Evolutionary conservation across 2,329 filamentous ascomycete genomes (phyloP).

Genomic region (Colletotrichum gloeosporioides): DNA sequence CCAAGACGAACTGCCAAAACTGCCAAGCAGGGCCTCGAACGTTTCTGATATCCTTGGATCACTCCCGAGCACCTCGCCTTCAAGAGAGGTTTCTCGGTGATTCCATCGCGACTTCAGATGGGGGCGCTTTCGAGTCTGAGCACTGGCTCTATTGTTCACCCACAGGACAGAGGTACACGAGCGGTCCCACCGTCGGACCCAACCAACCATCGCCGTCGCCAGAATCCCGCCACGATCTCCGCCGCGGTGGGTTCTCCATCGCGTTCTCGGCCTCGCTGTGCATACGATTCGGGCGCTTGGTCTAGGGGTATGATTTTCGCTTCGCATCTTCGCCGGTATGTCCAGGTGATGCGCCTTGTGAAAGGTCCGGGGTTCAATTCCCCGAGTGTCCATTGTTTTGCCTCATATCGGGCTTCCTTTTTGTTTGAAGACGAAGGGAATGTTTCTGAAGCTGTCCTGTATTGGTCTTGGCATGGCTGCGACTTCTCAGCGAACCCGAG

Average conservation of each 20-base stretch:
- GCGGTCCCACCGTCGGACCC: neutral
- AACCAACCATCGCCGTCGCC: neutral
- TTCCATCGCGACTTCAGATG: neutral
- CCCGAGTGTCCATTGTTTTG: neutral
- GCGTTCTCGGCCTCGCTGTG: neutral
- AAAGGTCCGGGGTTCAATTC: slow-evolving; percentile 6
- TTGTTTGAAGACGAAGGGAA: neutral
- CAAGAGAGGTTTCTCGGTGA: neutral
- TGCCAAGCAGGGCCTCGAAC: neutral
- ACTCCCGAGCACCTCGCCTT: neutral
- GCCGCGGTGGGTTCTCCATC: neutral
- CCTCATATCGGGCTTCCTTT: neutral
- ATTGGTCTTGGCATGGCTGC: neutral
- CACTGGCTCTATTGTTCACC: neutral
- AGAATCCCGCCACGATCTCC: neutral
- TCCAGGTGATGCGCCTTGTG: neutral
- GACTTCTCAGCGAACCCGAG: neutral
- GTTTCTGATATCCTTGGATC: neutral
- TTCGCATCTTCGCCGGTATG: neutral
- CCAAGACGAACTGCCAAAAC: neutral
- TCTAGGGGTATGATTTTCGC: slow-evolving; percentile 4
- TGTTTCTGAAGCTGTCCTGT: neutral
- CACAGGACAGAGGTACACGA: neutral
- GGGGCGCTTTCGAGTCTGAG: neutral
- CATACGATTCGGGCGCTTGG: neutral